A percentile compares a stretch with the other conserved stretches of the same genome.
Conservation (phyloP, 2,329 filamentous ascomycete species). For the Ceratocystis cacaofunesta region DNA sequence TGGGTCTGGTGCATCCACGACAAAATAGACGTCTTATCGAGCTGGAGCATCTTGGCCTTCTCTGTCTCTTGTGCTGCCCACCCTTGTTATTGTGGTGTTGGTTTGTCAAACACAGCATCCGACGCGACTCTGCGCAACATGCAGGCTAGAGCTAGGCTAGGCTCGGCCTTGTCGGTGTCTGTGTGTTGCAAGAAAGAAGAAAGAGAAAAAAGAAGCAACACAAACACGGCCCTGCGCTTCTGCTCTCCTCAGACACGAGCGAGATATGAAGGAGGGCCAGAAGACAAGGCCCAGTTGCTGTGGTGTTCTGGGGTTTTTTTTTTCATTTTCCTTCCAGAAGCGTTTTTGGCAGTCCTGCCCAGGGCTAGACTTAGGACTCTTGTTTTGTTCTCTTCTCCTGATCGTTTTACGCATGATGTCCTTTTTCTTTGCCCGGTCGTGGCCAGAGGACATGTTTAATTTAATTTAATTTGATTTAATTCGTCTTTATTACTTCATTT, state of each 20-base stretch:
- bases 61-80: too few relatives aligned
- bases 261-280: neutral
- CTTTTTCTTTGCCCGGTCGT: neutral
- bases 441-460: neutral
- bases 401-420: neutral
- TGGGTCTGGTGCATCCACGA: too few relatives aligned
- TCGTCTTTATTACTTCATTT: neutral
- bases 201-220: neutral
- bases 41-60: too few relatives aligned
- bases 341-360: neutral
- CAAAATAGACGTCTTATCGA: too few relatives aligned
- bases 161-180: neutral
- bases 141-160: neutral
- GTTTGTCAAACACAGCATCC: too few relatives aligned
- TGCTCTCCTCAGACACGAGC: neutral
- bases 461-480: neutral
- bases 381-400: neutral
- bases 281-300: neutral
- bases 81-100: too few relatives aligned
- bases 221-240: neutral
- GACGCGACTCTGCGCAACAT: too few relatives aligned
- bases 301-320: neutral
- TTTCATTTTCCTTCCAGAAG: neutral
- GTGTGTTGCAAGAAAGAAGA: neutral
- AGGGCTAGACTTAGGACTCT: neutral